Conservation (phyloP, 192 early-diverging fungal genomes). For the Funneliformis mosseae region DNA sequence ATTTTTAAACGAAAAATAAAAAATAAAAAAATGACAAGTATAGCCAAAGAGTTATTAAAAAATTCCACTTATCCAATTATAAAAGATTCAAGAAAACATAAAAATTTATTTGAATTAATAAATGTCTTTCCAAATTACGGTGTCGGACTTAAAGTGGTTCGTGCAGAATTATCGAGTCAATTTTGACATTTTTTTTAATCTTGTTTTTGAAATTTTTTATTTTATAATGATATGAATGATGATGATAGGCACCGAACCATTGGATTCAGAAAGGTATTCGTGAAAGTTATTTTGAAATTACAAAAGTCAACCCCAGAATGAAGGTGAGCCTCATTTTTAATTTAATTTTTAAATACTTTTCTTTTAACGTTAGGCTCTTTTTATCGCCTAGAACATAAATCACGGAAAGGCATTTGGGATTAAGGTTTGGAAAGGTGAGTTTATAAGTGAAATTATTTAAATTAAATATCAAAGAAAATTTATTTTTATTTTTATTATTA, state of each 20-base stretch:
- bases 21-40: slow-evolving; percentile 19
- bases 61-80: background rate
- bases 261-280: slow-evolving; percentile 9
- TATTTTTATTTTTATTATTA: too few relatives aligned
- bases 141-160: slow-evolving; percentile 22
- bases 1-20: too few relatives aligned
- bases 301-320: background rate
- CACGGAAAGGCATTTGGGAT: slow-evolving; percentile 23
- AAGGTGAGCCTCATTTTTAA: background rate
- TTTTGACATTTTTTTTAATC: background rate
- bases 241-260: slow-evolving; percentile 14
- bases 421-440: slow-evolving; percentile 18
- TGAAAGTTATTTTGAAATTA: slow-evolving; percentile 15
- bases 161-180: background rate
- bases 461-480: background rate
- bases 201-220: too few relatives aligned
- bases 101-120: slow-evolving; percentile 21
- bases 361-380: background rate
- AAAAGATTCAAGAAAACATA: background rate
- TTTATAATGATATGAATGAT: too few relatives aligned
- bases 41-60: slow-evolving; percentile 18
- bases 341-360: background rate
- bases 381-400: slow-evolving; percentile 4
- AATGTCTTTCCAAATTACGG: slow-evolving; percentile 27
- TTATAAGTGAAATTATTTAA: background rate